Base-by-base conservation (phyloP, 108 stramenopile genomes). In the Cyclotella choctawhatcheeana region DNA sequence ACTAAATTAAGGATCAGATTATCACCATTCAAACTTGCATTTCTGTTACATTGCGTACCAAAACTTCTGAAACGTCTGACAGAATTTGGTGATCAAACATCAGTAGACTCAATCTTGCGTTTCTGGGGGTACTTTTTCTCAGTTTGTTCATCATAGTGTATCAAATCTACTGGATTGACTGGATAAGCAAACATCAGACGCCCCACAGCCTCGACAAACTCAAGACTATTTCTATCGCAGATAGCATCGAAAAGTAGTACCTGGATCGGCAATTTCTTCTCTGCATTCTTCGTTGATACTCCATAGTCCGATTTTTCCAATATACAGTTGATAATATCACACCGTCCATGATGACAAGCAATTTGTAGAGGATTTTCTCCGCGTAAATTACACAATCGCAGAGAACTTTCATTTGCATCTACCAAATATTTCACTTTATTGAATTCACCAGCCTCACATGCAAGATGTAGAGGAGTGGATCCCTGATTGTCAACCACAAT, bases 181-280 rank as follows among this genome's bases (percentile, higher is more conserved):
- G 88, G 89, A 48, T 48, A n/a, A 4, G 47, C 47, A 17, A 10
- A n/a, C 17, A 62, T 33, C 43, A 62, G 18, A 62, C 34, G 34
- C 4, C 34, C 10, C 2, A 62, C 8, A 14, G 61, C 61, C 61
- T 62, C 34, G 7, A 44, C 43, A 44, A 33, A 62, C 21, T 62
- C 61, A 8, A 62, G 22, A 44, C 61, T 62, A 13, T 62, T 18
- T 22, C 7, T 16, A 18, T 44, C 34, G 40, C 40, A 37, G 18
- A 40, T 18, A 18, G 40, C 22, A 10, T 62, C 61, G 18, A 5
- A 62, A 3, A 62, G 43, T 4, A 48, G 47, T 35, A 62, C 7
- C 13, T 62, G 17, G 32, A 62, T 44, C 3, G 61, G 61, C 6
- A 62, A 35, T 33, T 44, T 44, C 14, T 44, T 18, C 16, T 62